Conservation (phyloP, 148 eudicot genomes). For the Polygonum aviculare region DNA sequence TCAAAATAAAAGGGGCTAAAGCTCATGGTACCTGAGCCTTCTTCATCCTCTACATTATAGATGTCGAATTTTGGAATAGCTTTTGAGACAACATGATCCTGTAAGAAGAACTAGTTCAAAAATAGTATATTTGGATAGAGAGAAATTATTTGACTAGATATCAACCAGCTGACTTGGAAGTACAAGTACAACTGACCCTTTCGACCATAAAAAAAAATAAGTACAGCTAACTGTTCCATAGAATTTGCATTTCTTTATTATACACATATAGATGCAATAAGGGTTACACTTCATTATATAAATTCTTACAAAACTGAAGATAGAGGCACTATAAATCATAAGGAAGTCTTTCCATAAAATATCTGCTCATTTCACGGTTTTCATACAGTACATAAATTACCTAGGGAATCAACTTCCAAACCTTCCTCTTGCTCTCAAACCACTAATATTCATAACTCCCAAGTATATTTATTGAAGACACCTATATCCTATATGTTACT, state of each 20-base stretch:
- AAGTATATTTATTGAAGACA: neutral
- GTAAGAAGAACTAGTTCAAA: slow-evolving; percentile 11
- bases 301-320: neutral
- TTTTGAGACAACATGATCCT: slow-evolving; percentile 37
- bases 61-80: slow-evolving; percentile 57
- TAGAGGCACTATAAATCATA: neutral
- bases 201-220: too few relatives aligned
- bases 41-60: slow-evolving; percentile 72
- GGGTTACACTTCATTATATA: neutral
- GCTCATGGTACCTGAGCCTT: slow-evolving; percentile 80
- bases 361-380: neutral
- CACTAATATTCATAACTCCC: neutral
- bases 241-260: neutral
- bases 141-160: neutral
- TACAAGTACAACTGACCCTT: neutral
- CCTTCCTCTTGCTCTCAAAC: neutral
- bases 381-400: neutral
- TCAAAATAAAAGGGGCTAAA: neutral
- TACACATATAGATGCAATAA: neutral
- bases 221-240: neutral
- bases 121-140: neutral
- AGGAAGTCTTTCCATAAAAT: neutral
- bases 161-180: neutral
- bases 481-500: neutral
- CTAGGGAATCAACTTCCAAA: neutral